These are phyloP conservation scores for Mycena olivaceomarginata DNA, from an alignment of 768 basidiomycete genomes.

Conservation along the genomic window DNA sequence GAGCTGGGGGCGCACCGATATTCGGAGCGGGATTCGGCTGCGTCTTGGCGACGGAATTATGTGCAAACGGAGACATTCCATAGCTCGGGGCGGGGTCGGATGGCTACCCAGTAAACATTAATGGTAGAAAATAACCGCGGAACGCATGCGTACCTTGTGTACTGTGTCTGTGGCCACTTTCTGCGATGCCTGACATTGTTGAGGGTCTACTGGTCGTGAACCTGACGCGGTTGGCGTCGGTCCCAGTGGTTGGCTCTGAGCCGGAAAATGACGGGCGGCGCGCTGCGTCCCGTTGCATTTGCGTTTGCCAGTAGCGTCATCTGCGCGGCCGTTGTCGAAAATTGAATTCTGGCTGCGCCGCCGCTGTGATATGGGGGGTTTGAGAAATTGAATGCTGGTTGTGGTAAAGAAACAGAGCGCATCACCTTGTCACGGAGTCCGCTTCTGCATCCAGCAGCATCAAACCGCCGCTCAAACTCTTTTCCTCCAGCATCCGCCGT, in stretches of 20 bases:
- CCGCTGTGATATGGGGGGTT: too few relatives aligned
- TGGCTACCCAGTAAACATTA: conserved; percentile 4
- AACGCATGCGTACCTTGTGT: conserved; percentile 6
- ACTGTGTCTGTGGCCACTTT: not conserved
- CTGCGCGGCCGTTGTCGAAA: too few relatives aligned
- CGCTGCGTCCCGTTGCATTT: too few relatives aligned
- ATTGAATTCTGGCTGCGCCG: too few relatives aligned
- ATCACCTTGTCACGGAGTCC: too few relatives aligned
- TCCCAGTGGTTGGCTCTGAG: not conserved
- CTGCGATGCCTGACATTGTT: conserved; percentile 4
- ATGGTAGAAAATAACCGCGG: not conserved
- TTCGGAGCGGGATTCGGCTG: not conserved
- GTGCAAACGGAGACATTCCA: conserved; percentile 38
- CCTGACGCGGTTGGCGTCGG: not conserved
- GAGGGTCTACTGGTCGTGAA: conserved; percentile 1
- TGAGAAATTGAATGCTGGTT: too few relatives aligned
- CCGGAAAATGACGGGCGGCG: too few relatives aligned
- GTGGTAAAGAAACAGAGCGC: too few relatives aligned
- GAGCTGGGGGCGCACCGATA: not conserved
- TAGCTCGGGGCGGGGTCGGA: conserved; percentile 23
- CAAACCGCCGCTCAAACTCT: too few relatives aligned
- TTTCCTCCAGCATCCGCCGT: too few relatives aligned
- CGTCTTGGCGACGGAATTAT: not conserved
- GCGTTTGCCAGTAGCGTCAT: too few relatives aligned
- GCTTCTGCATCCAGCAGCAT: too few relatives aligned